Base-by-base conservation (phyloP, 177 flowering plant genomes). In the Vitis hybrid region DNA sequence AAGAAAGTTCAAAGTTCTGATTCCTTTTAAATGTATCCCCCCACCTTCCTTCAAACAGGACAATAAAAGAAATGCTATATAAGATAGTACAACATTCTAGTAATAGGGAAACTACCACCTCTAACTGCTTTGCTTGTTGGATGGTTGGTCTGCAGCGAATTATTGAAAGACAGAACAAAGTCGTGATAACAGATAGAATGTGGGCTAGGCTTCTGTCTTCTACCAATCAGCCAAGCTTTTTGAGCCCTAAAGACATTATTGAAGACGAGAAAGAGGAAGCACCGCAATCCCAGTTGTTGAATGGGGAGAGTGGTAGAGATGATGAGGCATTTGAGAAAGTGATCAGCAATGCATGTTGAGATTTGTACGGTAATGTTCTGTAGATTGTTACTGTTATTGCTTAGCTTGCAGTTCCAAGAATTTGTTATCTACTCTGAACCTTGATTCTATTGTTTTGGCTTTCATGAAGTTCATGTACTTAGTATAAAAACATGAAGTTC, bases 121-220 rank as follows among this genome's bases (percentile, higher is more conserved):
- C 45, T 39, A 39, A 39, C 45, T 39, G 45, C 45, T 39, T 39
- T 39, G 6, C 45, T 5, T 39, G 45, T 39, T 39, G 7, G 48
- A 18, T 70, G 56, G 11, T 65, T 66, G n/a, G 6, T 18, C 4
- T 83, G 87, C 90, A 95, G 99, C 75, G 95, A 65, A 82, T 95
- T 50, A 90, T 32, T 1, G 98, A 93, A 79, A 83, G 39, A 62
- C 96, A 76, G 65, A 80, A 91, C 80, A 76, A 87, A 67, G 99
- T 95, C 3, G 97, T 90, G 71, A 92, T 90, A 54, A 92, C 99
- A 0, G 98, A 94, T 59, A 82, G 95, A 64, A 94, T 94, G 99
- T 94, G 99, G 98, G 99, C 99, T 5, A 82, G 98, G 85, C 86
- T 95, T 39, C 78, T 93, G 11, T 86, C 98, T 2, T 95, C 97